Percentiles rank a stretch among this genome's conserved stretches.
Evolutionary conservation across 495 filamentous ascomycete genomes (phyloP).

Genomic region (Penicillium psychrofluorescens): DNA sequence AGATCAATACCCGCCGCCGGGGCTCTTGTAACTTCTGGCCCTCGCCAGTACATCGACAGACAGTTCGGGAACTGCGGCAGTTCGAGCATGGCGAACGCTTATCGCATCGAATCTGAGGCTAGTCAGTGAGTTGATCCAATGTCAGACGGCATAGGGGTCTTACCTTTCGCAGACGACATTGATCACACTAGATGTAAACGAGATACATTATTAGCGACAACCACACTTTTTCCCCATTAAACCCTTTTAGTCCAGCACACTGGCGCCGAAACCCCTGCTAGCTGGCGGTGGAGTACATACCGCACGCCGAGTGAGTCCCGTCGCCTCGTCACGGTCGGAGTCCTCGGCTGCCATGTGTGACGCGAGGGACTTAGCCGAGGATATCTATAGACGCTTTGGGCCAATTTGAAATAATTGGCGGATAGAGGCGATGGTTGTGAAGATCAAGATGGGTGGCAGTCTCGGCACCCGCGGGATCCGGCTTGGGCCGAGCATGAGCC

Average conservation of each 20-base stretch:
- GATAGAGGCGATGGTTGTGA: too few relatives aligned
- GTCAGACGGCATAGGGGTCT: not conserved
- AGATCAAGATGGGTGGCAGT: too few relatives aligned
- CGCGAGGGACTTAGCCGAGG: too few relatives aligned
- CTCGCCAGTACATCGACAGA: slow-evolving; percentile 51
- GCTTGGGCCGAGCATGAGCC: too few relatives aligned
- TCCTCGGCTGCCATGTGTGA: slow-evolving; percentile 27
- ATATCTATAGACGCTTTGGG: too few relatives aligned
- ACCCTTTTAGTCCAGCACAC: not conserved
- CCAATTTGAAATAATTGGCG: too few relatives aligned
- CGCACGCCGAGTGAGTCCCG: slow-evolving; percentile 17
- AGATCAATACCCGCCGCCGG: slow-evolving; percentile 58
- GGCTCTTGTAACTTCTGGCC: slow-evolving; percentile 52
- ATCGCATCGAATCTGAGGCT: slow-evolving; percentile 36
- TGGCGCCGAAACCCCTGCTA: not conserved
- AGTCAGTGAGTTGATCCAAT: not conserved
- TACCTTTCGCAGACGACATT: slow-evolving; percentile 47
- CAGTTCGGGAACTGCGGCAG: slow-evolving; percentile 34
- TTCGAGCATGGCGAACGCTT: slow-evolving; percentile 40
- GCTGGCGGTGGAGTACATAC: slow-evolving; percentile 20
- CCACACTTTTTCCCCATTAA: not conserved
- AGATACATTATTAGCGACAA: not conserved
- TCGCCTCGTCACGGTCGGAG: slow-evolving; percentile 21
- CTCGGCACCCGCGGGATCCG: too few relatives aligned
- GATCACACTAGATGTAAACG: slow-evolving; percentile 33